phyloP scores from a whole-genome alignment of 2,329 filamentous ascomycete species.

The Xylaria sp. region DNA sequence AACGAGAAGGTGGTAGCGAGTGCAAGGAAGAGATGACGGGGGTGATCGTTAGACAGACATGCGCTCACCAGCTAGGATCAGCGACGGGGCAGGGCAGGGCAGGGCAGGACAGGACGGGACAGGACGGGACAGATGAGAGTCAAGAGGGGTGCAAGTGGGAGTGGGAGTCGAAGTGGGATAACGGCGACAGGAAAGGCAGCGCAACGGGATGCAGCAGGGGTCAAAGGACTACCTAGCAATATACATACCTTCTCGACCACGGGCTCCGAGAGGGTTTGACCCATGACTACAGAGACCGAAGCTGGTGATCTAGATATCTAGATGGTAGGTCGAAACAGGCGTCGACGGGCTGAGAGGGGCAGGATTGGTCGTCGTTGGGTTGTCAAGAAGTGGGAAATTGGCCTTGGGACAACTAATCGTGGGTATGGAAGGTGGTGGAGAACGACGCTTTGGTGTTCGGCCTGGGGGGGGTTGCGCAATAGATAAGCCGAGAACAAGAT shows the following conservation, averaged over 20 bases:
- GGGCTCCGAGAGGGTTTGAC: slow-evolving; percentile 98
- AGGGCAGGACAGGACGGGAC: no score
- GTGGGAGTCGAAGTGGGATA: background rate
- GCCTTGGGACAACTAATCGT: slow-evolving; percentile 17
- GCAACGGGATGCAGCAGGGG: slow-evolving; percentile 19
- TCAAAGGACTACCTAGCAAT: slow-evolving; percentile 20
- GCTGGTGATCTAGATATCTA: slow-evolving; percentile 23
- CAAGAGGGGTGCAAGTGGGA: no score
- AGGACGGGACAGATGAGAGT: no score
- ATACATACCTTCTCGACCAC: slow-evolving; percentile 96
- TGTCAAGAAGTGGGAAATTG: slow-evolving; percentile 22
- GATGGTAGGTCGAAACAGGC: slow-evolving; percentile 23
- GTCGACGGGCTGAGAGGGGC: slow-evolving; percentile 25
- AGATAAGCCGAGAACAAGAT: slow-evolving; percentile 1
- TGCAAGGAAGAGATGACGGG: background rate
- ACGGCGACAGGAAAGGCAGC: slow-evolving; percentile 12
- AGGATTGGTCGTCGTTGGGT: slow-evolving; percentile 13
- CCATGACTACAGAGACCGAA: slow-evolving; percentile 57
- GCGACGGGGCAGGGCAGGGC: background rate
- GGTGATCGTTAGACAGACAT: slow-evolving; percentile 21
- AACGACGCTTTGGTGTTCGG: background rate
- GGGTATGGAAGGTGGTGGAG: slow-evolving; percentile 1
- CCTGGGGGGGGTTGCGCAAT: slow-evolving; percentile 4
- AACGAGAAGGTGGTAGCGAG: background rate
- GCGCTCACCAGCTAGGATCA: slow-evolving; percentile 15